A percentile compares a stretch with the other conserved stretches of the same genome.
Conservation (phyloP, 257 asterid species). For the Nicotiana otophora region DNA sequence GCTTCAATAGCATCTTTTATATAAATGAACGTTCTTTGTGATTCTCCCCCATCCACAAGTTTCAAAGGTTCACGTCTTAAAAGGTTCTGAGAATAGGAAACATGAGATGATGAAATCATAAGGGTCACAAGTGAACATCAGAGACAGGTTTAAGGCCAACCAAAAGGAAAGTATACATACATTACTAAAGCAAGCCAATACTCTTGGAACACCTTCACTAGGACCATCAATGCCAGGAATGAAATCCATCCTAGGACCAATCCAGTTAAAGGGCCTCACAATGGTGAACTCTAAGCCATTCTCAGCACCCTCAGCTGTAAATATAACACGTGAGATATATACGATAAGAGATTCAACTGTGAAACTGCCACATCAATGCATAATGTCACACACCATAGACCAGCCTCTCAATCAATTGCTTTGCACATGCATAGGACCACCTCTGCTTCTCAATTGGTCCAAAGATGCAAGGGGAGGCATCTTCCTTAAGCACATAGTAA, state of each 20-base stretch:
- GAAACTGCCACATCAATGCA: conserved; percentile 11
- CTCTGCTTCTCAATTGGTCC: conserved; percentile 96
- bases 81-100: conserved; percentile 53
- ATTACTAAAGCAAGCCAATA: conserved; percentile 95
- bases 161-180: conserved; percentile 29
- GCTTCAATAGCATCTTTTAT: conserved; percentile 96
- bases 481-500: conserved; percentile 74
- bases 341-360: conserved; percentile 1
- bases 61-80: conserved; percentile 82
- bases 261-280: conserved; percentile 98
- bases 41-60: conserved; percentile 94
- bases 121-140: conserved; percentile 11
- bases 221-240: conserved; percentile 98
- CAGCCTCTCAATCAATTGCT: conserved; percentile 90
- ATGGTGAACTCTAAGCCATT: conserved; percentile 89
- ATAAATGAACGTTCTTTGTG: conserved; percentile 89
- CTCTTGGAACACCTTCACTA: conserved; percentile 96
- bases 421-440: conserved; percentile 98
- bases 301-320: conserved; percentile 96
- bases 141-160: background rate
- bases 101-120: background rate
- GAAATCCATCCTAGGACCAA: conserved; percentile 98
- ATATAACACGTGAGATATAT: conserved; percentile 9
- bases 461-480: conserved; percentile 84
- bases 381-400: conserved; percentile 58